Evolutionary conservation across 352 stramenopile species (phyloP), one percentile per base, ranked within the genome.

Genomic region (Phytophthora sp.): DNA sequence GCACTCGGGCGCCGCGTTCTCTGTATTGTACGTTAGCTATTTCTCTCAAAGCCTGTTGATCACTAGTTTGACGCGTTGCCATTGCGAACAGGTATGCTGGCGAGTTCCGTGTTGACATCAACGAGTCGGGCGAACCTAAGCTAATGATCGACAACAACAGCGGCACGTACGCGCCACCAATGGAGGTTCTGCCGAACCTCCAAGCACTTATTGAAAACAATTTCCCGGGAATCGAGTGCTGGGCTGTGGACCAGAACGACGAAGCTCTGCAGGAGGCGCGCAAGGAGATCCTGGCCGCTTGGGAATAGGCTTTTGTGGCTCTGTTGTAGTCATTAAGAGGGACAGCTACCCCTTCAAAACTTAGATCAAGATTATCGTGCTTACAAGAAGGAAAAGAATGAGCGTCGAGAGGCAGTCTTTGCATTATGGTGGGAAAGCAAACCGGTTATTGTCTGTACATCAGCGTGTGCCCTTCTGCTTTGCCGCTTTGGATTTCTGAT

Each of bases 121-220:
- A 58, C 39, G 39, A 63, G 18, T 72, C 76, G 15, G 66, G 62
- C 23, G 66, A 68, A 18, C 46, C 42, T 5, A 79, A 69, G 35
- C 71, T 79, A 8, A 44, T 76, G 18, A 79, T 79, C 39, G 63
- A 79, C 53, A 79, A 79, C 18, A 59, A 79, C 38, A 79, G 71
- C 31, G 71, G 71, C 34, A 79, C 71, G 21, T 79, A 79, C 46
- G 71, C 62, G n/a, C 71, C 71, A 20, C 71, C 66, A 0, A 71
- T 72, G 24, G 71, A 55, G 9, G 54, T 69, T 30, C 28, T 79
- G 23, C 71, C 71, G 27, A 48, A 54, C 10, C 50, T 79, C 2
- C 66, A 76, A 45, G 71, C 71, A 2, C 58, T 79, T 0, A 63
- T 79, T 10, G 62, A 79, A 20, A 59, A 54, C 51, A 79, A 79